phyloP scores from a whole-genome alignment of 1,284 basidiomycete species.

The Vanrija pseudolonga region DNA sequence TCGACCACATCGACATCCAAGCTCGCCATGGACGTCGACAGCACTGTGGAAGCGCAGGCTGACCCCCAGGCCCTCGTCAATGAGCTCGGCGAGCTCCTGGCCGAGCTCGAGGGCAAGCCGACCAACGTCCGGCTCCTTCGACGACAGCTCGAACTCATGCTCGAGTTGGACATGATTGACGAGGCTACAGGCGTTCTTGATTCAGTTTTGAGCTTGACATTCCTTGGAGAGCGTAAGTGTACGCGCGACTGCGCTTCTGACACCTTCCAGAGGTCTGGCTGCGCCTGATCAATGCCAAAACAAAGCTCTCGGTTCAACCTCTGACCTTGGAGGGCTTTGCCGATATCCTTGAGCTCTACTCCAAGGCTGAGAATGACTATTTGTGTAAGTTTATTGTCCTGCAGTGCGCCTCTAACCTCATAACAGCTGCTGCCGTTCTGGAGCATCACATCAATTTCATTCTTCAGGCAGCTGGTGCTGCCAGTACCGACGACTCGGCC shows the following conservation, averaged over 20 bases:
- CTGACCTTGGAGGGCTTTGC: constrained; percentile 53
- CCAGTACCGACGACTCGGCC: neutral
- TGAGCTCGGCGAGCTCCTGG: constrained; percentile 28
- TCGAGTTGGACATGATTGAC: constrained; percentile 20
- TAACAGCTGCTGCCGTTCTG: constrained; percentile 66
- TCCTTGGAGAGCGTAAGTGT: constrained; percentile 35
- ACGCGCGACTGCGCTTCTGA: no score
- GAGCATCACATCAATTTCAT: constrained; percentile 67
- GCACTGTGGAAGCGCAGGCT: no score
- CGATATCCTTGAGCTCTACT: constrained; percentile 62
- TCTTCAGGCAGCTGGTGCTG: constrained; percentile 51
- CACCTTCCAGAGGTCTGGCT: constrained; percentile 31
- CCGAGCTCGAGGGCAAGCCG: constrained; percentile 23
- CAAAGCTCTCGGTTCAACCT: constrained; percentile 2
- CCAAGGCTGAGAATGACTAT: constrained; percentile 71
- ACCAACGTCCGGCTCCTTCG: constrained; percentile 30
- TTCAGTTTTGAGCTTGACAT: constrained; percentile 19
- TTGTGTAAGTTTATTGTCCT: constrained; percentile 59
- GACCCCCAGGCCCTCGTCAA: constrained; percentile 9
- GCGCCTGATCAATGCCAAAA: constrained; percentile 24
- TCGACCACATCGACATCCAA: no score
- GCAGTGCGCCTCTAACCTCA: constrained; percentile 3
- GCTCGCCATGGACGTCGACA: constrained; percentile 4
- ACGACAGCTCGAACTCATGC: constrained; percentile 32
- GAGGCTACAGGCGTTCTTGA: constrained; percentile 22